These are phyloP conservation scores for Citrus mangshanensis DNA, from an alignment of 345 rosid genomes.

Conservation along the genomic window DNA sequence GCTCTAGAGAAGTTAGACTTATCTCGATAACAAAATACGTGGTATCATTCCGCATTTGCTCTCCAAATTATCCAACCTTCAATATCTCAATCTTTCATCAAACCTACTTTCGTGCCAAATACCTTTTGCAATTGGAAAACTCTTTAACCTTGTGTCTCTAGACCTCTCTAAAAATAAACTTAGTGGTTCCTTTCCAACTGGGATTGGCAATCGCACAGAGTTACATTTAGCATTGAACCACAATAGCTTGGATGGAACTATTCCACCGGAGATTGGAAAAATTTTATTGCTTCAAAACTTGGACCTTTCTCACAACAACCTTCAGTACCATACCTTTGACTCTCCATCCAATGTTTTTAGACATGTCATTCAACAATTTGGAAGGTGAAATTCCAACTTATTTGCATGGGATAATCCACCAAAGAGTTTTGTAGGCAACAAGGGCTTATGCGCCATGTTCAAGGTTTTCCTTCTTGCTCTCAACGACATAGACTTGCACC, in stretches of 20 bases:
- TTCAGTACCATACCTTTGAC: not conserved
- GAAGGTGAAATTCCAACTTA: not conserved
- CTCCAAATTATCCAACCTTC: no score
- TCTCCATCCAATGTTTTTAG: not conserved
- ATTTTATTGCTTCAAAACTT: rapidly evolving
- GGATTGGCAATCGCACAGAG: not conserved
- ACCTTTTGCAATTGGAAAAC: no score
- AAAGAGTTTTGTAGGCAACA: not conserved
- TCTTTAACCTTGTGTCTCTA: no score
- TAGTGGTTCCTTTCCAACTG: not conserved
- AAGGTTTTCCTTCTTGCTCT: no score
- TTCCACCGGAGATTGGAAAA: not conserved
- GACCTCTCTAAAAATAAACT: not conserved
- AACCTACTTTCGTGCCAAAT: no score
- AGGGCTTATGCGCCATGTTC: not conserved
- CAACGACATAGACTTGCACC: no score
- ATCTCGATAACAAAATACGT: no score
- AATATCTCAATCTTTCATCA: no score
- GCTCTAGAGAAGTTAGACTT: no score
- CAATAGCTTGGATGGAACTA: not conserved
- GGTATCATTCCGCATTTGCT: no score
- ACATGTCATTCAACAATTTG: not conserved
- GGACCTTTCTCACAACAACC: no score
- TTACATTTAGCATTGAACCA: not conserved
- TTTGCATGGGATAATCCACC: not conserved